Base-by-base conservation (phyloP, 257 asterid species). In the Nicotiana tomentosiformis region DNA sequence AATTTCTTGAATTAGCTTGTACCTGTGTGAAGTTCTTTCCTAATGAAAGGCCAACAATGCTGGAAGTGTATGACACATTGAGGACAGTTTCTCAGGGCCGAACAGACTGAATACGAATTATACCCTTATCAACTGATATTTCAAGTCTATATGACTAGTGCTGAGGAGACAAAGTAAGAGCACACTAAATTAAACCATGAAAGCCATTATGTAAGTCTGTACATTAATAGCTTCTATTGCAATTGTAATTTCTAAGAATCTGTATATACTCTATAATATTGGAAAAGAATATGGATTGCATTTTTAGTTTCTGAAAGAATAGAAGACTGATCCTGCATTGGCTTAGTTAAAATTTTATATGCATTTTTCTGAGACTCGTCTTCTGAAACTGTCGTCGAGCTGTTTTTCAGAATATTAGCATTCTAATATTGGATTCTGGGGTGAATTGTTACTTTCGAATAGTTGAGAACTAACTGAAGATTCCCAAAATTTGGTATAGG, bases 21-120 rank as follows among this genome's bases (percentile, higher is more conserved):
- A 62, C 30, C 20, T 88, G 88, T 29, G 64, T 86, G n/a, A 70
- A 39, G 23, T 70, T 77, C 26, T 60, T 74, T 82, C 87, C 84
- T n/a, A 77, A 35, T 26, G 72, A 64, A 51, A 55, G 87, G 33
- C 87, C 87, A 72, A 78, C 81, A 7, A 86, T 86, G 87, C 57
- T 77, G 58, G 83, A 86, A 81, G 87, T 84, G 2, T 56, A 70
- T 33, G 82, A 55, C 60, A 77, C 49, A 15, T 8, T 83, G 68
- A 39, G 33, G 5, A 49, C 53, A 23, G 8, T 74, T 23, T 58
- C 69, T 20, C 61, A 70, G 35, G 78, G 37, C 23, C 60, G 35
- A 43, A 70, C 20, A 57, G 78, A 43, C 35, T 43, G 78, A 20
- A 20, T 70, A 12, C 37, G 15, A 6, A 20, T 5, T 5, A 20